phyloP scores from a whole-genome alignment of 2,329 filamentous ascomycete genomes.

The Rhynchosporium graminicola region DNA sequence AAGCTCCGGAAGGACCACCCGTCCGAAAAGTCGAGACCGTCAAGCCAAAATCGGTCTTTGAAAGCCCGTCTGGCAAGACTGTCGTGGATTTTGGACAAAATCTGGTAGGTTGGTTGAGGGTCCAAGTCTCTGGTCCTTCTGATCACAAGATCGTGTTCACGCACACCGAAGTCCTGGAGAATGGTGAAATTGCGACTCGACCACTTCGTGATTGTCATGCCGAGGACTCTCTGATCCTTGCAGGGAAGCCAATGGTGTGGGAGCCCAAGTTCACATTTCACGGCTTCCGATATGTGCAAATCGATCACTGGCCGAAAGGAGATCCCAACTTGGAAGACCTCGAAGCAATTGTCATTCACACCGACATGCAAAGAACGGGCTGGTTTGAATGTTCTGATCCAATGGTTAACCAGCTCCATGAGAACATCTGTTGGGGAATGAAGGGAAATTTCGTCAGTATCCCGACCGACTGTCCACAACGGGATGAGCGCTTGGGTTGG shows the following conservation, averaged over 20 bases:
- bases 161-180: conserved; percentile 49
- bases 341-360: conserved; percentile 33
- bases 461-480: conserved; percentile 51
- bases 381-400: conserved; percentile 34
- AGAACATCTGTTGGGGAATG: conserved; percentile 51
- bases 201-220: conserved; percentile 45
- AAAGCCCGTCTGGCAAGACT: conserved; percentile 46
- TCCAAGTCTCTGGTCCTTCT: conserved; percentile 43
- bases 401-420: conserved; percentile 48
- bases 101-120: conserved; percentile 51
- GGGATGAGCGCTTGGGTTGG: conserved; percentile 52
- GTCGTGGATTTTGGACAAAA: conserved; percentile 61
- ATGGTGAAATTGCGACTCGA: conserved; percentile 45
- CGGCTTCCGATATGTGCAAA: conserved; percentile 47
- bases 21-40: conserved; percentile 43
- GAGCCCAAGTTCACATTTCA: conserved; percentile 50
- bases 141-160: conserved; percentile 47
- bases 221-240: conserved; percentile 43
- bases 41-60: conserved; percentile 40
- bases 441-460: conserved; percentile 49
- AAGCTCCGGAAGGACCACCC: conserved; percentile 47
- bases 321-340: conserved; percentile 20
- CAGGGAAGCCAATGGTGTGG: conserved; percentile 41
- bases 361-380: conserved; percentile 35
- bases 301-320: conserved; percentile 27